Base-by-base conservation (phyloP, 257 asterid genomes). In the Catharanthus roseus region DNA sequence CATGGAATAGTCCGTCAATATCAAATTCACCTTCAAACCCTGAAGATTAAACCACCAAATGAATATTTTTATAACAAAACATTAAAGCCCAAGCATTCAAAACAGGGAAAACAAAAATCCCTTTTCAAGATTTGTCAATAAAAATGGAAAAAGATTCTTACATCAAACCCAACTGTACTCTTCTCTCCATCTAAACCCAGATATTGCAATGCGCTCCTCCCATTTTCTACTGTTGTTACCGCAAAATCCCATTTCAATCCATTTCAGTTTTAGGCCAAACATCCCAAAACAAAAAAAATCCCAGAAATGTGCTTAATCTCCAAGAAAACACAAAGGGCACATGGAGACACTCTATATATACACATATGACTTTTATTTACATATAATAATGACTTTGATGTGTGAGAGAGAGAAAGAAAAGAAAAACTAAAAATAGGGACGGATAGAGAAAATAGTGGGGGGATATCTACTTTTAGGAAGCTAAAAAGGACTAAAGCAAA, bases 181-280 rank as follows among this genome's bases (percentile, higher is more conserved):
- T 72, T 82, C 49, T 90, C 97, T 63, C 88, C 98, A 75, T 90
- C 98, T 55, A 92, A 82, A 2, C 97, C 98, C 85, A 92, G 63
- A 85, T 78, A 88, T 84, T 88, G 98, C 78, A 92, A 77, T 79
- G 98, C 98, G 75, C 85, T 90, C 21, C 77, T 85, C 67, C 96
- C 97, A 81, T 97, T 92, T 66, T 92, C 98, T 71, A 92, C 97
- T 5, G 95, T 87, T 39, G 97, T 92, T 63, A 90, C 98, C 90
- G 88, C 74, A 82, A 57, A 58, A 21, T 16, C 67, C 71, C 77
- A 57, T 54, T 53, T 53, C 19, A 60, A 58, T n/a, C n/a, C n/a
- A n/a, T n/a, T n/a, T n/a, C n/a, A n/a, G n/a, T 29, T 21, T 4
- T 15, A 21, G 39, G 24, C 18, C 45, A 38, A 44, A 4, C 18